These are phyloP conservation scores for Pelargonium nanum DNA, from an alignment of 345 rosid genomes.

Conservation along the genomic window DNA sequence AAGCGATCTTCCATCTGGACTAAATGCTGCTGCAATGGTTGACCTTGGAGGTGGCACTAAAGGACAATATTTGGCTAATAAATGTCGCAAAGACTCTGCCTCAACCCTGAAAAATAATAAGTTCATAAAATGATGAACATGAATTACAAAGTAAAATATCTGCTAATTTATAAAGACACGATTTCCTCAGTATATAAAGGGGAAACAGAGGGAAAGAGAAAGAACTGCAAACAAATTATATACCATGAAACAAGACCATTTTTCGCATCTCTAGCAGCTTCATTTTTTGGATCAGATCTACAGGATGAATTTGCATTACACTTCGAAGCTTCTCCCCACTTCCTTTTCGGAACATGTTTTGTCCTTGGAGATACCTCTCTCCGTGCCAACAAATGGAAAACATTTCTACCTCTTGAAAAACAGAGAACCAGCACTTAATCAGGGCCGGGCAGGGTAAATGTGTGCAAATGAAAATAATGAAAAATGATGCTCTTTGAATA, in stretches of 20 bases:
- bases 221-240: conserved; percentile 4
- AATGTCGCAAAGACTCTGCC: conserved; percentile 56
- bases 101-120: conserved; percentile 43
- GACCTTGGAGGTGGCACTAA: conserved; percentile 70
- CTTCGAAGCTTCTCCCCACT: conserved; percentile 38
- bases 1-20: conserved; percentile 64
- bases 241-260: conserved; percentile 70
- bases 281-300: conserved; percentile 22
- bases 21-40: conserved; percentile 82
- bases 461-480: not conserved
- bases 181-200: not conserved
- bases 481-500: too few species aligned
- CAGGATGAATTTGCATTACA: conserved; percentile 11
- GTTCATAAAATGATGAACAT: not conserved
- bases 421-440: not conserved
- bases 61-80: conserved; percentile 64
- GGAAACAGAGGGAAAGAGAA: conserved; percentile 2
- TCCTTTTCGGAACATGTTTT: conserved; percentile 44
- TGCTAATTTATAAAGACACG: not conserved
- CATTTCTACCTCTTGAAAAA: conserved; percentile 37
- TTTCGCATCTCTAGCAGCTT: conserved; percentile 43
- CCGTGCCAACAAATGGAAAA: conserved; percentile 42
- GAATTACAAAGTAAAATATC: not conserved
- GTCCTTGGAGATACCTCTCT: conserved; percentile 61
- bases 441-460: not conserved